Base-by-base conservation (phyloP, 352 stramenopile genomes). In the Ochromonadaceae sp. region DNA sequence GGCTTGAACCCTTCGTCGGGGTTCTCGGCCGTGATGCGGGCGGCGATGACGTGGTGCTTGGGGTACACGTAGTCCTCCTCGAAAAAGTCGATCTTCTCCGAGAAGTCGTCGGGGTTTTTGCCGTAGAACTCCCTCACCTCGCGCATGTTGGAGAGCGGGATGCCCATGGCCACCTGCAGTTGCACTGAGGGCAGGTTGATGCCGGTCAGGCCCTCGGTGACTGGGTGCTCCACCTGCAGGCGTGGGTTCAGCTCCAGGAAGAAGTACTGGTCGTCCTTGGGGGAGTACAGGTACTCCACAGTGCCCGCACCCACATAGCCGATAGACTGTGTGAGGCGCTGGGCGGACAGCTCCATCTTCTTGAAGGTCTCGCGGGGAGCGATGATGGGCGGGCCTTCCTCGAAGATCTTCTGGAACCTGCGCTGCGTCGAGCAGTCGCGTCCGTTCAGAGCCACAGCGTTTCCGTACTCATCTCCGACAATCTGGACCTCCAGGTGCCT, bases 201-300 rank as follows among this genome's bases (percentile, higher is more conserved):
- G 65, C 90, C 86, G 22, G 91, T 98, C 71, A 99, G 97, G 79
- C 96, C 96, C 72, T 99, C 95, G 26, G 95, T 99, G n/a, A 98
- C 92, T 30, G 95, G 93, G 74, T 99, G 95, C 78, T 99, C 95
- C 58, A 99, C 79, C 80, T 98, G 93, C 36, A 99, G 86, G 78
- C 94, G 90, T 40, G 95, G 93, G 80, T 99, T 99, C 44, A 99
- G 84, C 77, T 99, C 95, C 17, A 99, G 73, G 78, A 99, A 99
- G 79, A 93, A 98, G 74, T 96, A 99, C 58, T 92, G 85, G 53
- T 95, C 84, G 32, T 88, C 90, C 35, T 72, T 74, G n/a, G 81
- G 78, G 69, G 88, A 97, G 81, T 96, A 99, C 4, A 99, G 79
- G 77, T 98, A 99, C 77, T 99, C 94, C 56, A 99, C 93, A 26